Percentiles rank a stretch among this genome's conserved stretches.
phyloP scores from a whole-genome alignment of 306 rosid genomes.

The Astragalus membranaceus region DNA sequence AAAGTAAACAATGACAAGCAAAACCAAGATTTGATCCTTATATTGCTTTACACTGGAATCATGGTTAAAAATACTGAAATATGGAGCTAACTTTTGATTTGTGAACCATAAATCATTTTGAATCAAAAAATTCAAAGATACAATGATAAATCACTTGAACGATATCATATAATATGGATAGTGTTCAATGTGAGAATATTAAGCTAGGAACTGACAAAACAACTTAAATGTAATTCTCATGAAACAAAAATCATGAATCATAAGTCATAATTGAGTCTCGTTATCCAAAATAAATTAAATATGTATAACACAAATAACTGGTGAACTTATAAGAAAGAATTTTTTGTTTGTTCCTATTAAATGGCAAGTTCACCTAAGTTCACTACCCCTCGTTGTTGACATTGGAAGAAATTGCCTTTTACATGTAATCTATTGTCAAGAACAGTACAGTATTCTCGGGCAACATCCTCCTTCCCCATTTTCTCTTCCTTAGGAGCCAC shows the following conservation, averaged over 20 bases:
- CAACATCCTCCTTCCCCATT: not conserved
- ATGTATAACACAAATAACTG: not conserved
- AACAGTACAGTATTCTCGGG: not conserved
- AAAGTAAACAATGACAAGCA: slow-evolving; percentile 1
- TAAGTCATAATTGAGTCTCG: not conserved
- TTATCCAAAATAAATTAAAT: not conserved
- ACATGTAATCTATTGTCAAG: not conserved
- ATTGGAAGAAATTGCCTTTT: not conserved
- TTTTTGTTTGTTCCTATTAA: not conserved
- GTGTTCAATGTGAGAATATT: not conserved
- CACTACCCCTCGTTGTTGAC: not conserved
- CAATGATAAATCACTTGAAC: not conserved
- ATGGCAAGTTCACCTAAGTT: not conserved
- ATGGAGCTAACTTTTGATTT: not conserved
- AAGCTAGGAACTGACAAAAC: not conserved
- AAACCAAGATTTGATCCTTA: not conserved
- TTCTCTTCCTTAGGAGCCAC: not conserved
- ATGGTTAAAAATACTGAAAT: not conserved
- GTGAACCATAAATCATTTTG: not conserved
- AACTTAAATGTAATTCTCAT: not conserved
- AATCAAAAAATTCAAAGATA: not conserved
- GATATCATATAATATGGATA: not conserved
- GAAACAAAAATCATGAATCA: not conserved
- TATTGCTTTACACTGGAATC: not conserved
- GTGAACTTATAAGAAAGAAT: not conserved